phyloP scores from a whole-genome alignment of 2,329 filamentous ascomycete species.

The Eurotiales sp. region DNA sequence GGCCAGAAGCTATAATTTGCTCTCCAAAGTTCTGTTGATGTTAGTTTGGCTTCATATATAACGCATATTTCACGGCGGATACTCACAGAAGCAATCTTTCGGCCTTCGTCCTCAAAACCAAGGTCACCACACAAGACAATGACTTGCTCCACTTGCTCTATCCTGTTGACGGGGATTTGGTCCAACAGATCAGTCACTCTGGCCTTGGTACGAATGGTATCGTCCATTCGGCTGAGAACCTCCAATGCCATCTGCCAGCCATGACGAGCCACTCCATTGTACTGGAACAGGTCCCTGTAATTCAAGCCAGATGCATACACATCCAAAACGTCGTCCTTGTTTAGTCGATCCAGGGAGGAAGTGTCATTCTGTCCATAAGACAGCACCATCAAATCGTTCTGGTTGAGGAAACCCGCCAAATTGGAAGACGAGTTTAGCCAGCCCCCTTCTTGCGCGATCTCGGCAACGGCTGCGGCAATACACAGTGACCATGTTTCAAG shows the following conservation, averaged over 20 bases:
- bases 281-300: constrained; percentile 31
- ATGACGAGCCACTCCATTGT: constrained; percentile 48
- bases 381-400: constrained; percentile 80
- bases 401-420: constrained; percentile 65
- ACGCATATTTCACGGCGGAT: not conserved
- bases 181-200: constrained; percentile 71
- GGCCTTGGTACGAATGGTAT: constrained; percentile 65
- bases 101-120: constrained; percentile 72
- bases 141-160: constrained; percentile 73
- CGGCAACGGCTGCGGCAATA: constrained; percentile 71
- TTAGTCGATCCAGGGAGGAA: constrained; percentile 46
- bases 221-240: constrained; percentile 76
- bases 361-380: constrained; percentile 62
- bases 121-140: constrained; percentile 74
- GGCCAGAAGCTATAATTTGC: constrained; percentile 53
- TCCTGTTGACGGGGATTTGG: constrained; percentile 67
- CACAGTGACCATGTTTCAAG: constrained; percentile 77
- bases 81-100: constrained; percentile 75
- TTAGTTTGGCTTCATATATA: constrained; percentile 17
- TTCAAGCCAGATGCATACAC: constrained; percentile 67
- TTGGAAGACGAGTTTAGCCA: constrained; percentile 68
- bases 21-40: constrained; percentile 72
- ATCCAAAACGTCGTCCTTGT: constrained; percentile 75
- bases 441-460: constrained; percentile 75
- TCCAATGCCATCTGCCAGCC: constrained; percentile 90